A percentile compares a stretch with the other conserved stretches of the same genome.
Conservation (phyloP, 139 green algal species). For the Desmodesmus armatus region DNA sequence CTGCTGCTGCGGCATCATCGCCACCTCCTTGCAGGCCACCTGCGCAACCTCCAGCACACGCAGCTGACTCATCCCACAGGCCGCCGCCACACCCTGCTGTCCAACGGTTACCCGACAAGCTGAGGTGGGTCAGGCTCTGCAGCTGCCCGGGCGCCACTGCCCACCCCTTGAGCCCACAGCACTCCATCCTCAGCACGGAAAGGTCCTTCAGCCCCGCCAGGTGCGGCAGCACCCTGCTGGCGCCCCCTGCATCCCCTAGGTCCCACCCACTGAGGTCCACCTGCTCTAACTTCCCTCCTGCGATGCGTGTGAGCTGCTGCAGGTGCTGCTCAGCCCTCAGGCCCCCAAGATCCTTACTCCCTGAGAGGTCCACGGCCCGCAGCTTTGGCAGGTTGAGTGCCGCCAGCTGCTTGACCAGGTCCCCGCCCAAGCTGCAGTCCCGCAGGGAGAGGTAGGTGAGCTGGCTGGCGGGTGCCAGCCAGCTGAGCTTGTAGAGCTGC, state of each 20-base stretch:
- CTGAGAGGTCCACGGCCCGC: neutral
- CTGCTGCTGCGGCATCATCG: neutral
- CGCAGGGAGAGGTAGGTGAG: neutral
- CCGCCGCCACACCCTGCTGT: neutral
- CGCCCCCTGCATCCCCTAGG: neutral
- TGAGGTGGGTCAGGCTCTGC: neutral
- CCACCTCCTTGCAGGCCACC: neutral
- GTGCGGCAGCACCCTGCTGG: neutral
- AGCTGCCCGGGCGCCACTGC: neutral
- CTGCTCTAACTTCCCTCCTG: neutral
- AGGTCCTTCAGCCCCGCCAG: neutral
- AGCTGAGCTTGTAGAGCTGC: conserved; percentile 9
- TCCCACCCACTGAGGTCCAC: conserved; percentile 10
- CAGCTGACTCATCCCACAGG: conserved; percentile 9
- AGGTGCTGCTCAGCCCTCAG: neutral
- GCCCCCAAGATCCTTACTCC: neutral
- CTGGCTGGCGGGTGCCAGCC: neutral
- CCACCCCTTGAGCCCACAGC: neutral
- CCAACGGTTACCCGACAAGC: neutral
- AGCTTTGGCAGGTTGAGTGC: neutral
- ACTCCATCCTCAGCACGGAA: neutral
- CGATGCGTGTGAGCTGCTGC: neutral
- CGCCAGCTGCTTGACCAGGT: neutral
- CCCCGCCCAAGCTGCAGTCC: neutral
- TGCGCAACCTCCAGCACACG: neutral